Percentiles rank a stretch among this genome's conserved stretches.
phyloP scores from a whole-genome alignment of 2,329 filamentous ascomycete genomes.

The Colletotrichum orbiculare region DNA sequence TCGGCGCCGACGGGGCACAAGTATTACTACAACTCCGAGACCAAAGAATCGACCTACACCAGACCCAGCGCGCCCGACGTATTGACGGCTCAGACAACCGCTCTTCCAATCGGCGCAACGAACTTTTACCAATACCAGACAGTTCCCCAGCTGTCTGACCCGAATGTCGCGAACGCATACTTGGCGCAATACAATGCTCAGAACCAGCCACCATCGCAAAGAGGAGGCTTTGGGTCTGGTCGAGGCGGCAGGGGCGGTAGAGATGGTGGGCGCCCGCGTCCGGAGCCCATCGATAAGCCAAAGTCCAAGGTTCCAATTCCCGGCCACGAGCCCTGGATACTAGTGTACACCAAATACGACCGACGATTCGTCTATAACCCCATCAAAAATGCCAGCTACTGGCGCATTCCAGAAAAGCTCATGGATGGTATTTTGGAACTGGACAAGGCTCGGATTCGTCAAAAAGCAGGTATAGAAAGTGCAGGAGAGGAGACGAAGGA shows the following conservation, averaged over 20 bases:
- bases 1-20: slow-evolving; percentile 86
- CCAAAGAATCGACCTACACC: slow-evolving; percentile 88
- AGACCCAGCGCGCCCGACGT: slow-evolving; percentile 66
- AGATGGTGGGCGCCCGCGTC: slow-evolving; percentile 60
- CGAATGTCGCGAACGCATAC: slow-evolving; percentile 69
- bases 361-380: slow-evolving; percentile 92
- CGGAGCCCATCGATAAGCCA: slow-evolving; percentile 82
- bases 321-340: slow-evolving; percentile 84
- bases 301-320: slow-evolving; percentile 84
- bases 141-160: slow-evolving; percentile 61
- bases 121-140: slow-evolving; percentile 57
- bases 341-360: slow-evolving; percentile 93
- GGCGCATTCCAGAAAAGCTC: slow-evolving; percentile 91
- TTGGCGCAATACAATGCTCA: slow-evolving; percentile 63
- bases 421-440: slow-evolving; percentile 80
- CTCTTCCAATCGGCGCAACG: slow-evolving; percentile 41
- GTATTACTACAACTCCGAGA: slow-evolving; percentile 88
- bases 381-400: slow-evolving; percentile 87
- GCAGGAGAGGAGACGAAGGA: slow-evolving; percentile 36
- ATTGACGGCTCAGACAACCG: slow-evolving; percentile 5
- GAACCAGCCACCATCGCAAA: slow-evolving; percentile 49
- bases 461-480: slow-evolving; percentile 55
- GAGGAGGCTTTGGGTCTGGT: slow-evolving; percentile 57
- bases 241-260: slow-evolving; percentile 64
- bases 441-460: slow-evolving; percentile 77